Evolutionary conservation across 2,329 filamentous ascomycete genomes (phyloP).

Genomic region (Fragosphaeria purpurea): DNA sequence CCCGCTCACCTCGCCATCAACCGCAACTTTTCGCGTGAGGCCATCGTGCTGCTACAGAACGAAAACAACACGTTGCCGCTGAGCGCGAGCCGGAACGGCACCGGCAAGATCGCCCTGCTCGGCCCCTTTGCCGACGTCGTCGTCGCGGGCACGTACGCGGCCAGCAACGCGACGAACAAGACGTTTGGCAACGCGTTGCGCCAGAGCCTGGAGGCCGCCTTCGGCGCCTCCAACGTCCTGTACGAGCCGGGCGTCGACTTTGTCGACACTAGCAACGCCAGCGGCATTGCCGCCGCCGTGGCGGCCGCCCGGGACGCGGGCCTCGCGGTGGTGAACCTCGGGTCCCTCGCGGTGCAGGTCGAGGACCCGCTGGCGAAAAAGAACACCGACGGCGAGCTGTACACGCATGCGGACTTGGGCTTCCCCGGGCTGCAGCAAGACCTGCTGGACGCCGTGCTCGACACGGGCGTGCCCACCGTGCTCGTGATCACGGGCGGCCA

Average conservation of each 20-base stretch:
- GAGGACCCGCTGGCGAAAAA: slow-evolving; percentile 15
- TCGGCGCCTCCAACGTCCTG: slow-evolving; percentile 15
- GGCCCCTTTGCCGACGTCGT: slow-evolving; percentile 15
- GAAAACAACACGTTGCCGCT: slow-evolving; percentile 12
- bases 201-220: slow-evolving; percentile 11
- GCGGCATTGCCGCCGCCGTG: slow-evolving; percentile 14
- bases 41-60: slow-evolving; percentile 16
- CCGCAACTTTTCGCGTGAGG: slow-evolving; percentile 14
- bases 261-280: neutral
- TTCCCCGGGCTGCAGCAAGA: slow-evolving; percentile 24
- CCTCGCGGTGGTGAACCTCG: slow-evolving; percentile 21
- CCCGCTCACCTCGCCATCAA: slow-evolving; percentile 11
- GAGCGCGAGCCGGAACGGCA: neutral
- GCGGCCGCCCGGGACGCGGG: slow-evolving; percentile 19
- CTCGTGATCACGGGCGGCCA: slow-evolving; percentile 22
- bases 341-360: slow-evolving; percentile 19
- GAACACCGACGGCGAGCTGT: slow-evolving; percentile 26
- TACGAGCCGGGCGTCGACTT: slow-evolving; percentile 11
- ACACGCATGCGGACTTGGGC: slow-evolving; percentile 21
- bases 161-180: slow-evolving; percentile 13
- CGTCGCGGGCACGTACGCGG: slow-evolving; percentile 14
- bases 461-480: slow-evolving; percentile 21
- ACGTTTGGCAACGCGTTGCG: slow-evolving; percentile 14
- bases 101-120: slow-evolving; percentile 11
- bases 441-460: slow-evolving; percentile 23